Conservation (phyloP, 805 yeast species). For the Pichia cephalocereana region DNA sequence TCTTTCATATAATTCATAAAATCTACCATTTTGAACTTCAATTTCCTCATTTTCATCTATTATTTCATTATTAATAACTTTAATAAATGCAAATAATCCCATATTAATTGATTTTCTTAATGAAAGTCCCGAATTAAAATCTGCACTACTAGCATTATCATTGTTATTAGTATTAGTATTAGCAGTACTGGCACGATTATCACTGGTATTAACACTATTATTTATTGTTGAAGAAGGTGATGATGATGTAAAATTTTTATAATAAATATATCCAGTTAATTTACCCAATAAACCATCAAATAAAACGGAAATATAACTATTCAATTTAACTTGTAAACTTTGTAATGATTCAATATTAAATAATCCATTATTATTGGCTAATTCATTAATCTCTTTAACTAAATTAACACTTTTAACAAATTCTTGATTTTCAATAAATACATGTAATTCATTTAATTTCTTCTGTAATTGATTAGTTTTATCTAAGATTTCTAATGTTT, state of each 20-base stretch:
- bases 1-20: conserved; percentile 14
- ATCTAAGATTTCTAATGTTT: conserved; percentile 62
- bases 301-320: conserved; percentile 48
- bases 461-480: conserved; percentile 52
- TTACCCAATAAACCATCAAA: conserved; percentile 74
- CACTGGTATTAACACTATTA: not conserved
- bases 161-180: too few species aligned
- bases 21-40: conserved; percentile 13
- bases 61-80: not conserved
- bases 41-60: conserved; percentile 4
- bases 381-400: conserved; percentile 29
- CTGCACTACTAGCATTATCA: too few species aligned
- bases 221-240: not conserved
- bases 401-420: conserved; percentile 40
- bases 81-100: conserved; percentile 8
- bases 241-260: conserved; percentile 9
- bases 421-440: conserved; percentile 56
- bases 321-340: conserved; percentile 42
- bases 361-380: conserved; percentile 42
- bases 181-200: too few species aligned
- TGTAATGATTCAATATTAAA: conserved; percentile 51
- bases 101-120: conserved; percentile 4
- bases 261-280: conserved; percentile 43
- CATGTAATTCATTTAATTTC: conserved; percentile 58
- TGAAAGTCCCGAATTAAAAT: not conserved